Conservation (phyloP, 176 grass and related monocot species). For the Aechmea fasciata region DNA sequence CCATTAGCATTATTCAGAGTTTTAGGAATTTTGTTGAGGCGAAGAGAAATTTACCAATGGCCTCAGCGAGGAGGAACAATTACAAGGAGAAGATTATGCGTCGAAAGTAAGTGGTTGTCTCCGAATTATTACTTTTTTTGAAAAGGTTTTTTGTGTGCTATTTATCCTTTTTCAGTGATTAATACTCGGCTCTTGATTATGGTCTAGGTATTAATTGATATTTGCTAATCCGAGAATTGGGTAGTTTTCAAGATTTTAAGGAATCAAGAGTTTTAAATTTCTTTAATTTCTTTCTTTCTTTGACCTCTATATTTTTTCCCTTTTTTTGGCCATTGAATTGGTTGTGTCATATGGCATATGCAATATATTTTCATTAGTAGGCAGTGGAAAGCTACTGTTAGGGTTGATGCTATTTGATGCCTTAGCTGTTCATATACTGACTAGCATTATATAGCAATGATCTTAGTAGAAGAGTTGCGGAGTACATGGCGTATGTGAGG, state of each 20-base stretch:
- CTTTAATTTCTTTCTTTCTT: not conserved
- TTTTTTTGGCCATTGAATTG: not conserved
- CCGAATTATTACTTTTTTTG: not conserved
- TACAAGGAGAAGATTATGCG: constrained; percentile 89
- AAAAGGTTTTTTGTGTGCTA: not conserved
- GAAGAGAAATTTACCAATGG: constrained; percentile 26
- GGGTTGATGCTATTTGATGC: not conserved
- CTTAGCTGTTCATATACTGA: not conserved
- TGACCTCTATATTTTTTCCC: not conserved
- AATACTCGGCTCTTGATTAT: not conserved
- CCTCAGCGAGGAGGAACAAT: constrained; percentile 68
- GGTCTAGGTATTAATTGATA: not conserved
- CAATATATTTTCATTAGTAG: not conserved
- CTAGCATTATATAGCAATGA: not conserved
- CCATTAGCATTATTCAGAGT: no score
- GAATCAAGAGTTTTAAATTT: not conserved
- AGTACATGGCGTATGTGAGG: no score
- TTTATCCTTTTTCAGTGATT: no score
- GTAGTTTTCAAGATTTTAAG: not conserved
- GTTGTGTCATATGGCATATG: constrained; percentile 14
- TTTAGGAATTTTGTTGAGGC: no score
- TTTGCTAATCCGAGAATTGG: not conserved
- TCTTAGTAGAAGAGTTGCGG: no score
- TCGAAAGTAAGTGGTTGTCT: constrained; percentile 47
- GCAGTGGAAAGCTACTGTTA: not conserved